Percentiles rank a stretch among this genome's conserved stretches.
Conservation (phyloP, 2,329 filamentous ascomycete genomes). For the Blastomyces percursus region DNA sequence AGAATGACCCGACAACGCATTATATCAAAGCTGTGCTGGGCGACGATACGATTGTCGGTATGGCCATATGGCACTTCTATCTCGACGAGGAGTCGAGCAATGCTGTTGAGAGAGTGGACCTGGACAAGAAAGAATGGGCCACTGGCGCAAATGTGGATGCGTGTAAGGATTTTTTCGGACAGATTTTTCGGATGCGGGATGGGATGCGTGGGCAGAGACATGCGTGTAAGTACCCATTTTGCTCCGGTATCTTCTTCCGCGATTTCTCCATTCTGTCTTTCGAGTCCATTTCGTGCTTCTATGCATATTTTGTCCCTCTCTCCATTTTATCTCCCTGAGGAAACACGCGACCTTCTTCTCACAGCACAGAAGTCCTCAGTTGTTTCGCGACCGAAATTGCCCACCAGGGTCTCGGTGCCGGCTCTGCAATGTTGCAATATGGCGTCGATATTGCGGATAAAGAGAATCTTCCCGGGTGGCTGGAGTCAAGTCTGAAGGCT, state of each 20-base stretch:
- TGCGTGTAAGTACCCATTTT: constrained; percentile 8
- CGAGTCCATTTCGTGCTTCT: not conserved
- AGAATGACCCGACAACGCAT: not conserved
- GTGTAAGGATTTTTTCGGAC: constrained; percentile 12
- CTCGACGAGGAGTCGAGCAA: constrained; percentile 9
- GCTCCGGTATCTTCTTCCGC: not conserved
- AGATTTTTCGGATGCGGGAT: constrained; percentile 10
- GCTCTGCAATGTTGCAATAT: constrained; percentile 18
- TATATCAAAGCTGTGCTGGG: constrained; percentile 3
- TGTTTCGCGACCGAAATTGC: constrained; percentile 25
- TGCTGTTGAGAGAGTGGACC: constrained; percentile 8
- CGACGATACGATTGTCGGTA: constrained; percentile 14
- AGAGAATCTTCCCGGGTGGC: constrained; percentile 17
- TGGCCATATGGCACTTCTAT: constrained; percentile 14
- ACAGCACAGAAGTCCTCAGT: constrained; percentile 18
- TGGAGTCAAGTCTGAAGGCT: constrained; percentile 20
- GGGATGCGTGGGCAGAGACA: constrained; percentile 10
- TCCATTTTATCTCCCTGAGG: not conserved
- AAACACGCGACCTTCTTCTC: not conserved
- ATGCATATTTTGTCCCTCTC: not conserved
- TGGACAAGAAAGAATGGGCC: constrained; percentile 10
- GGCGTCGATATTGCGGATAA: constrained; percentile 17
- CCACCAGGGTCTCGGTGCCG: constrained; percentile 21
- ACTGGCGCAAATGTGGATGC: constrained; percentile 10
- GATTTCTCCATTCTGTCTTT: not conserved